Base-by-base conservation (phyloP, 148 eudicot species). In the Simmondsia chinensis region DNA sequence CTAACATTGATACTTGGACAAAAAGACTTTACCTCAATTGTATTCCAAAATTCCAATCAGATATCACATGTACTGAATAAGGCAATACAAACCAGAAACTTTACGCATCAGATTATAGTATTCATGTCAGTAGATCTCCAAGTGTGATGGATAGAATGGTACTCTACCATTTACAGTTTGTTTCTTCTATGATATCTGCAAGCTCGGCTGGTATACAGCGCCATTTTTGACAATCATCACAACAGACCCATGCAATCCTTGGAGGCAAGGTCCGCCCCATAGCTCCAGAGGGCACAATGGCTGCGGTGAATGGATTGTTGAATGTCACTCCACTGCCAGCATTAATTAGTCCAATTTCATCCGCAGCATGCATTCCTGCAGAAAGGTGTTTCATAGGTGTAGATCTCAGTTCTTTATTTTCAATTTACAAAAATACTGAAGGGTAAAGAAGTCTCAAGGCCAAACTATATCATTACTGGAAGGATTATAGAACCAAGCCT, bases 221-320 rank as follows among this genome's bases (percentile, higher is more conserved):
- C 99, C 99, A 91, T 64, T 91, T 91, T 20, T 56, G 51, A 65
- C 99, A 91, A 54, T 74, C 86, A 42, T 91, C 99, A 61, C 99
- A 91, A 47, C 77, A 65, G 34, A 91, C 99, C 99, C 99, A 91
- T 18, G 99, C 99, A 56, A 59, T 65, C 42, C 73, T 71, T 2
- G 72, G 74, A 7, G 63, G 61, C 43, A 47, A 23, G 38, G 22
- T 60, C 48, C 61, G 76, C 29, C 63, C 40, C 25, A 24, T 59
- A 20, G 12, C 52, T 32, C 39, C 82, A 44, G 43, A 55, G 21
- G 66, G 55, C 21, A 39, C 33, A 40, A 39, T 48, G 22, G 49
- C 54, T 45, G 43, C 20, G 63, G 54, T 45, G 2, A 61, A 38
- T 33, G 50, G 16, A 13, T 50, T 58, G 19, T 57, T 66, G 20